phyloP scores from a whole-genome alignment of 2,329 filamentous ascomycete genomes.

The Colletotrichum kahawae region DNA sequence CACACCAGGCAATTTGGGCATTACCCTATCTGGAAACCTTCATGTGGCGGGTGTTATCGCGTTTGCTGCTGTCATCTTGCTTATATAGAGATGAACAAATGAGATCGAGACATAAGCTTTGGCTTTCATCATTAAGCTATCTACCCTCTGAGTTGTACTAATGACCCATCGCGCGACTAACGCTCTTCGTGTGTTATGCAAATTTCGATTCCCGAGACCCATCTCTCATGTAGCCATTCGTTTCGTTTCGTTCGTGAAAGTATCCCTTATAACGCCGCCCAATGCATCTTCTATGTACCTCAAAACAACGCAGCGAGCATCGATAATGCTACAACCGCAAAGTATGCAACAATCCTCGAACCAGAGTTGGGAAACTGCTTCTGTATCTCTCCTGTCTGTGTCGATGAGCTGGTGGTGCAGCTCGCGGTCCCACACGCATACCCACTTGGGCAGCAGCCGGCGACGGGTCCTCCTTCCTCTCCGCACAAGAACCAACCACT shows the following conservation, averaged over 20 bases:
- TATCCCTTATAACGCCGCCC: background rate
- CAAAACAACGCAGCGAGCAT: background rate
- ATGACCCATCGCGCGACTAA: background rate
- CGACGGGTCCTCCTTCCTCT: conserved; percentile 59
- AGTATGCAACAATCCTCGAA: background rate
- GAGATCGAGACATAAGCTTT: background rate
- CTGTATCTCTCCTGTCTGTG: conserved; percentile 61
- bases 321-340: background rate
- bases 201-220: background rate
- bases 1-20: background rate
- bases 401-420: conserved; percentile 64
- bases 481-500: conserved; percentile 79
- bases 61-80: background rate
- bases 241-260: background rate
- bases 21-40: background rate
- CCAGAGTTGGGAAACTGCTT: conserved; percentile 50
- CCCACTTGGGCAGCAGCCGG: conserved; percentile 84
- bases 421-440: conserved; percentile 76
- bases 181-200: background rate
- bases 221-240: background rate
- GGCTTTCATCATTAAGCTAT: background rate
- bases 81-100: background rate
- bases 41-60: conserved; percentile 3
- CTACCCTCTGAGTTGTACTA: background rate
- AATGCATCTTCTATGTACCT: background rate